phyloP scores from a whole-genome alignment of 139 green algal genomes.

The Yamagishiella unicocca region DNA sequence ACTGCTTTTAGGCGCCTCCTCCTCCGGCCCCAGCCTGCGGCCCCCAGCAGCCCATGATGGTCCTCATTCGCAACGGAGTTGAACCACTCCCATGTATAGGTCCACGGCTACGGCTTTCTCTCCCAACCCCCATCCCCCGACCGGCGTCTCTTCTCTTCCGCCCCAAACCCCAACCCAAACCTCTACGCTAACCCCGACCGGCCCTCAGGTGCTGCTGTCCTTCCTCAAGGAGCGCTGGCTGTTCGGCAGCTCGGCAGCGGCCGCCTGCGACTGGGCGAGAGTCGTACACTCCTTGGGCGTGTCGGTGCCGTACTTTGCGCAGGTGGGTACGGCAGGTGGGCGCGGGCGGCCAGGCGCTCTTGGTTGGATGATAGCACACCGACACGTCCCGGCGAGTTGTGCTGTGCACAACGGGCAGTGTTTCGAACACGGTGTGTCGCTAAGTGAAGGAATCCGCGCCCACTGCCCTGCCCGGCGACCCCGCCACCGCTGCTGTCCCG shows the following conservation, averaged over 20 bases:
- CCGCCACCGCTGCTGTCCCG: neutral
- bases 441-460: neutral
- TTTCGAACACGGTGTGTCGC: neutral
- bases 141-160: neutral
- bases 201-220: neutral
- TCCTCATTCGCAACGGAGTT: neutral
- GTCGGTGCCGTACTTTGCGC: neutral
- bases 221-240: slow-evolving; percentile 19
- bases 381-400: neutral
- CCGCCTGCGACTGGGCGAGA: neutral
- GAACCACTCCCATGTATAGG: neutral
- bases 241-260: neutral
- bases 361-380: neutral
- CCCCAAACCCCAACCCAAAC: too few species aligned
- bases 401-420: too few species aligned
- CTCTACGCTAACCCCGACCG: neutral
- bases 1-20: too few species aligned
- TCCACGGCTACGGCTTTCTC: too few species aligned
- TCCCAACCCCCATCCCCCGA: too few species aligned
- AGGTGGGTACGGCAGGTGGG: neutral
- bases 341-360: neutral
- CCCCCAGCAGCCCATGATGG: too few species aligned
- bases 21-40: too few species aligned
- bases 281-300: neutral
- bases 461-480: neutral